A percentile compares a stretch with the other conserved stretches of the same genome.
These are phyloP conservation scores for Salix viminalis DNA, from an alignment of 345 rosid genomes.

Conservation along the genomic window DNA sequence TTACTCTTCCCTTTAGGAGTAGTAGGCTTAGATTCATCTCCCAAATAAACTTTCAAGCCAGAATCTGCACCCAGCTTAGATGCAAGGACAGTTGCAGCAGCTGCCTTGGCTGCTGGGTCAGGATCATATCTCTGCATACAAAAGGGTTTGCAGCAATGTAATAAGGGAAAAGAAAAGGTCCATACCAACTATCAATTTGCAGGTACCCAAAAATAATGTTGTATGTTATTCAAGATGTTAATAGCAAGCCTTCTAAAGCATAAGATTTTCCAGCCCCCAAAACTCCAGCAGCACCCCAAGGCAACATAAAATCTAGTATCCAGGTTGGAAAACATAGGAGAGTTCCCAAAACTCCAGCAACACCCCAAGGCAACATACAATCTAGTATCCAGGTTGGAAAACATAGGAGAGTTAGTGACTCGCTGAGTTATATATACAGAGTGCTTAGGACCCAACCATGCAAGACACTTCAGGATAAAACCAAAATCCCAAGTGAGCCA, in stretches of 20 bases:
- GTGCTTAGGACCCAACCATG: too few species aligned
- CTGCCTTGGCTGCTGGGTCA: conserved; percentile 97
- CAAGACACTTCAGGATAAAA: too few species aligned
- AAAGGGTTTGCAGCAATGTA: neutral
- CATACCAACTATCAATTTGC: neutral
- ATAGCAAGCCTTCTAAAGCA: neutral
- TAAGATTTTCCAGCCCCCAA: too few species aligned
- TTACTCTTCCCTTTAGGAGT: conserved; percentile 55
- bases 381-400: too few species aligned
- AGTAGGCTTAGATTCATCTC: conserved; percentile 52
- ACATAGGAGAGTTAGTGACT: too few species aligned
- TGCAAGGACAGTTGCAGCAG: conserved; percentile 94
- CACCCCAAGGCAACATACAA: too few species aligned
- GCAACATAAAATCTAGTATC: too few species aligned
- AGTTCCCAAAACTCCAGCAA: too few species aligned
- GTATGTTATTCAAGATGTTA: neutral
- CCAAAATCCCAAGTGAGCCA: too few species aligned
- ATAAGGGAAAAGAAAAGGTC: neutral
- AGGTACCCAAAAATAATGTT: neutral
- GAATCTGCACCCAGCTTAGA: conserved; percentile 93
- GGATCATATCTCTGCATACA: conserved; percentile 80
- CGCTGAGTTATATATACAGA: too few species aligned
- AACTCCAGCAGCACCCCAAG: too few species aligned
- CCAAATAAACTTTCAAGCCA: conserved; percentile 70
- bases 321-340: too few species aligned